These are phyloP conservation scores for Talaromyces sp. DNA, from an alignment of 2,329 filamentous ascomycete genomes.

Conservation along the genomic window DNA sequence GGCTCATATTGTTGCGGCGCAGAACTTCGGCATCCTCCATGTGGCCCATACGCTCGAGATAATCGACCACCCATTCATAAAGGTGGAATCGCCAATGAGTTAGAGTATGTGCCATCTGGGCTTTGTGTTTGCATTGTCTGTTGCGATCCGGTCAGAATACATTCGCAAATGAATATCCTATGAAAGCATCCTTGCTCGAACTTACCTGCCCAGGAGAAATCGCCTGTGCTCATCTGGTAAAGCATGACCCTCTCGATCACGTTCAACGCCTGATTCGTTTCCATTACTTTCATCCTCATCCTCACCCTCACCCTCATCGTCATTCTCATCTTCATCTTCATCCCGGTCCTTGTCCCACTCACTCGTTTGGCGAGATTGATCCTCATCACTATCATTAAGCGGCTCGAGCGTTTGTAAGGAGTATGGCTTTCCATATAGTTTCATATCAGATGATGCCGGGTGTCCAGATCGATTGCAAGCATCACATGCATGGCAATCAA, in stretches of 20 bases:
- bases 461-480: slow-evolving; percentile 72
- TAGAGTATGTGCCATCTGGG: slow-evolving; percentile 70
- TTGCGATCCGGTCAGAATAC: background rate
- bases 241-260: slow-evolving; percentile 46
- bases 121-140: slow-evolving; percentile 63
- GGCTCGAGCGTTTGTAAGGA: slow-evolving; percentile 66
- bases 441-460: slow-evolving; percentile 65
- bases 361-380: slow-evolving; percentile 34
- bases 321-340: slow-evolving; percentile 34
- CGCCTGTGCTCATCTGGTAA: slow-evolving; percentile 49
- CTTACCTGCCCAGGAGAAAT: slow-evolving; percentile 58
- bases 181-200: background rate
- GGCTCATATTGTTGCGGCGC: slow-evolving; percentile 63
- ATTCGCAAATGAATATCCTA: background rate
- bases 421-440: slow-evolving; percentile 69
- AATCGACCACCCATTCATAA: slow-evolving; percentile 70
- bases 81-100: slow-evolving; percentile 76
- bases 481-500: slow-evolving; percentile 59
- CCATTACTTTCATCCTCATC: slow-evolving; percentile 22
- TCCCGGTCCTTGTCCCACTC: slow-evolving; percentile 40
- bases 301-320: too few species aligned
- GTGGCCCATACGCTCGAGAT: slow-evolving; percentile 62
- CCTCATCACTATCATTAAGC: slow-evolving; percentile 53
- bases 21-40: slow-evolving; percentile 61
- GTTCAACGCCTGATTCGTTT: slow-evolving; percentile 34